phyloP scores from a whole-genome alignment of 106 monocot species.

The Dendrobium nobile region DNA sequence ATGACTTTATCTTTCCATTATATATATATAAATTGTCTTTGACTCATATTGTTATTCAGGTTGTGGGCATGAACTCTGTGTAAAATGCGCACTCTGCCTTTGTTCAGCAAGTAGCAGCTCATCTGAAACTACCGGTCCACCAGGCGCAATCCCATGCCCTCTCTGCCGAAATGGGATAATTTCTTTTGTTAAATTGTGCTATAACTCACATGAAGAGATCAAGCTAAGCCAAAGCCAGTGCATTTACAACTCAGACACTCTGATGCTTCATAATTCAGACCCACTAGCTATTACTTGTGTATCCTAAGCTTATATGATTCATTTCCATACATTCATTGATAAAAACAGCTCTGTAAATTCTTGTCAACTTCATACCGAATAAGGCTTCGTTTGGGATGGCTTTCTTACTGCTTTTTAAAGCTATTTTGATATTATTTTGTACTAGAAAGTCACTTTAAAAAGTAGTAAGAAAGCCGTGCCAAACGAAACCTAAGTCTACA shows the following conservation, averaged over 20 bases:
- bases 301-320: not conserved
- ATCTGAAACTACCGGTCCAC: slow-evolving; percentile 20
- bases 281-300: not conserved
- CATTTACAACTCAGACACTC: not conserved
- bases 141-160: slow-evolving; percentile 68
- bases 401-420: too few relatives aligned
- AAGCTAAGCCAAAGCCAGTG: slow-evolving; percentile 15
- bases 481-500: not conserved
- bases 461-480: too few relatives aligned
- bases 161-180: slow-evolving; percentile 56
- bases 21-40: not conserved
- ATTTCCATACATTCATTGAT: not conserved
- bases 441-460: too few relatives aligned
- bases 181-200: slow-evolving; percentile 36
- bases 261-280: not conserved
- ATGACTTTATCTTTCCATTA: not conserved
- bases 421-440: too few relatives aligned
- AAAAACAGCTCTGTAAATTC: not conserved
- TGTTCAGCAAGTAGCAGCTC: slow-evolving; percentile 10
- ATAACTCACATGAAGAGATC: slow-evolving; percentile 12
- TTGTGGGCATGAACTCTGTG: slow-evolving; percentile 58
- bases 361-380: not conserved
- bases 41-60: slow-evolving; percentile 13
- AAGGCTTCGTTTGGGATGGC: not conserved
- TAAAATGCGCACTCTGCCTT: slow-evolving; percentile 52